These are phyloP conservation scores for Trichoderma erinaceum DNA, from an alignment of 495 filamentous ascomycete genomes.

Conservation along the genomic window DNA sequence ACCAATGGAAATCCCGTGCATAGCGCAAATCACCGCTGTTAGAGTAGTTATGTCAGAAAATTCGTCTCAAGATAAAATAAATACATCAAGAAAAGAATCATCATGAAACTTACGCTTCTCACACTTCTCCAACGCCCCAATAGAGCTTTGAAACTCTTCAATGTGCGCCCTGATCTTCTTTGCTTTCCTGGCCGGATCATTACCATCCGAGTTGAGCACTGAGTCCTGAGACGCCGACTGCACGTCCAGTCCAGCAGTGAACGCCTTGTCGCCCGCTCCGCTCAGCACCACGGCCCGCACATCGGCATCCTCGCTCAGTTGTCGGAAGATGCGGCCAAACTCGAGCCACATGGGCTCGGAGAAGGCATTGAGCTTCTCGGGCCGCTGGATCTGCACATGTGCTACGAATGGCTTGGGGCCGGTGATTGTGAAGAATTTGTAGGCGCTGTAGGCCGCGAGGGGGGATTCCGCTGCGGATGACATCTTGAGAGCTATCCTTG, in stretches of 20 bases:
- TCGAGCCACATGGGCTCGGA: constrained; percentile 86
- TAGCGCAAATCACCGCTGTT: constrained; percentile 68
- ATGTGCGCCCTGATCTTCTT: constrained; percentile 59
- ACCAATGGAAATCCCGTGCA: constrained; percentile 77
- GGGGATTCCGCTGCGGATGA: not conserved
- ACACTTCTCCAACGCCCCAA: constrained; percentile 72
- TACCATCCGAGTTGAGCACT: constrained; percentile 25
- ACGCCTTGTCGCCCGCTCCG: constrained; percentile 75
- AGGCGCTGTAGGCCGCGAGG: constrained; percentile 32
- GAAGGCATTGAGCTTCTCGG: constrained; percentile 88
- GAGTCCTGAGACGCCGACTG: constrained; percentile 50
- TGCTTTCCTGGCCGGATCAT: constrained; percentile 65
- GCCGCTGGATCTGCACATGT: constrained; percentile 89
- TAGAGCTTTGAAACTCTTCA: constrained; percentile 68
- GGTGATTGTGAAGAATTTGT: constrained; percentile 63
- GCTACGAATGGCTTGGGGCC: constrained; percentile 69
- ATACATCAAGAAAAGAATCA: constrained; percentile 4
- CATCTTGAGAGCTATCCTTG: not conserved
- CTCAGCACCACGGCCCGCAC: constrained; percentile 78
- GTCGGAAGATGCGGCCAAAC: constrained; percentile 62
- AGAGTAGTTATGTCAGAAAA: not conserved
- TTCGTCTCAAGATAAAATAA: too few relatives aligned
- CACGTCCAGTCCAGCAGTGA: constrained; percentile 81
- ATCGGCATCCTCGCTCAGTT: constrained; percentile 63
- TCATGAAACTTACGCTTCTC: constrained; percentile 79